These are phyloP conservation scores for Triticum monococcum DNA, from an alignment of 176 grass and related monocot genomes.

Conservation along the genomic window DNA sequence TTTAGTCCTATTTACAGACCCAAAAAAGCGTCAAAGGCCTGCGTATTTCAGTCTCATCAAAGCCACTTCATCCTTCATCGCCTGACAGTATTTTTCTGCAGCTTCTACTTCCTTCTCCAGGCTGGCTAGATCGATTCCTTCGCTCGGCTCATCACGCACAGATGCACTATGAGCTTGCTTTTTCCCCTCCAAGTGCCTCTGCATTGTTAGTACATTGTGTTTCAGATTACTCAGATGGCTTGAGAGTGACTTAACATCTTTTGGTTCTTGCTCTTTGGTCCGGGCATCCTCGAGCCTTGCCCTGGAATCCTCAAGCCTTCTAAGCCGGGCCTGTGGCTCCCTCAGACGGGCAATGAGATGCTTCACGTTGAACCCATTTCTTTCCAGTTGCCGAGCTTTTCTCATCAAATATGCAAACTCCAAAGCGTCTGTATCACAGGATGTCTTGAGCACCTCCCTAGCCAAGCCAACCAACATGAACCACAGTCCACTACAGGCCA, in stretches of 20 bases:
- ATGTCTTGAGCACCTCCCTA: slow-evolving; percentile 46
- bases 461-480: slow-evolving; percentile 47
- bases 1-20: not conserved
- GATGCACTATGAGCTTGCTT: slow-evolving; percentile 26
- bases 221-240: slow-evolving; percentile 49
- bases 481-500: slow-evolving; percentile 51
- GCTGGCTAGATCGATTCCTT: slow-evolving; percentile 27
- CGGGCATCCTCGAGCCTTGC: slow-evolving; percentile 51
- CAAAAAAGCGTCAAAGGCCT: not conserved
- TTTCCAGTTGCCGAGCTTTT: slow-evolving; percentile 34
- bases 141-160: not conserved
- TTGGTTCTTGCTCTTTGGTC: slow-evolving; percentile 38
- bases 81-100: slow-evolving; percentile 48
- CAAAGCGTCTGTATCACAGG: slow-evolving; percentile 45
- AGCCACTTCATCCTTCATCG: slow-evolving; percentile 51
- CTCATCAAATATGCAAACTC: slow-evolving; percentile 47
- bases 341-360: slow-evolving; percentile 61
- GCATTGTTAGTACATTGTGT: slow-evolving; percentile 45
- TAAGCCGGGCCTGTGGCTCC: slow-evolving; percentile 42
- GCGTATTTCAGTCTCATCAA: slow-evolving; percentile 29
- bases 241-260: slow-evolving; percentile 41
- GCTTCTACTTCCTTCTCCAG: slow-evolving; percentile 58
- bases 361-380: slow-evolving; percentile 54
- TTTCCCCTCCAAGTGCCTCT: slow-evolving; percentile 47
- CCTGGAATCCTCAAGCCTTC: slow-evolving; percentile 40